These are phyloP conservation scores for Oryza rufipogon DNA, from an alignment of 176 grass and related monocot genomes.

Conservation along the genomic window DNA sequence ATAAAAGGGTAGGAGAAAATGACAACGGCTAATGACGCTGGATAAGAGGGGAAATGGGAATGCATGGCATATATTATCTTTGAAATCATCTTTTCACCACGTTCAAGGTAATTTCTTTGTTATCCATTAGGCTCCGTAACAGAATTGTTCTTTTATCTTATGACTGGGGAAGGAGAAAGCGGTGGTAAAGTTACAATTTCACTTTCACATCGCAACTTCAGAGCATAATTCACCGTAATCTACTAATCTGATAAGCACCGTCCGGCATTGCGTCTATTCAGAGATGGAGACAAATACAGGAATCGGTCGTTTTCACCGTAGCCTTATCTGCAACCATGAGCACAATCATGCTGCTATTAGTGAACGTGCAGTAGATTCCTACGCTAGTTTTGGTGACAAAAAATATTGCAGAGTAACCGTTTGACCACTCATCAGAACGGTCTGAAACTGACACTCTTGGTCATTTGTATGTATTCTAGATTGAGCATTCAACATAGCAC, in stretches of 20 bases:
- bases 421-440: neutral
- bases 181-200: neutral
- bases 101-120: conserved; percentile 15
- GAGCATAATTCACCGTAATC: neutral
- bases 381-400: neutral
- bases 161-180: neutral
- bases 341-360: neutral
- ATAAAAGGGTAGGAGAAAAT: neutral
- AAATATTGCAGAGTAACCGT: neutral
- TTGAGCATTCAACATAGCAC: conserved; percentile 44
- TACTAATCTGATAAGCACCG: neutral
- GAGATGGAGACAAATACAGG: neutral
- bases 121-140: neutral
- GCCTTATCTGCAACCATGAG: neutral
- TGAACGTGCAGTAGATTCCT: neutral
- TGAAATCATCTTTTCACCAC: conserved; percentile 13
- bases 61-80: neutral
- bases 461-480: conserved; percentile 24
- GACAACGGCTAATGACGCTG: neutral
- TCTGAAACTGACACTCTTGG: neutral
- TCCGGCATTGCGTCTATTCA: neutral
- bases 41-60: neutral
- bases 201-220: neutral
- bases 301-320: neutral
- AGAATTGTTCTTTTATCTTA: neutral